Evolutionary conservation across 306 rosid genomes (phyloP), one percentile per base, ranked within the genome.

Genomic region (Cicer cuneatum): DNA sequence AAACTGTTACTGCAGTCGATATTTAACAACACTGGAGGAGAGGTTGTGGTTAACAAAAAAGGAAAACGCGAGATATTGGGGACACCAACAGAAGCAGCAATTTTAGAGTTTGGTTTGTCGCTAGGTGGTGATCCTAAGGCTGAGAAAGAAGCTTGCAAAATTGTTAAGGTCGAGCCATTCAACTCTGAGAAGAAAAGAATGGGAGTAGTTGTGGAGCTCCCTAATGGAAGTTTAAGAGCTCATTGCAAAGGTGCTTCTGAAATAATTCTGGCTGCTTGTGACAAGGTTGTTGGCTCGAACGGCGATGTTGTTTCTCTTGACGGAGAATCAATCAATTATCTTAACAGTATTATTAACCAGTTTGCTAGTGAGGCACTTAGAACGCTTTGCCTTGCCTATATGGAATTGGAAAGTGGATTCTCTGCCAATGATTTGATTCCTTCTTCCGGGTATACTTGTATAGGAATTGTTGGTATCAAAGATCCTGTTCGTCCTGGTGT

Each of bases 401-500:
- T 79, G 70, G 98, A 94, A 76, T 53, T 94, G 46, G 97, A 83
- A 73, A 75, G 16, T 3, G 93, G 89, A 43, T 87, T 87, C 74
- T 75, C 92, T 46, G 75, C 73, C 1, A 58, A 82, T 16, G 85
- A 86, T 39, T 57, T 87, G 1, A 94, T 91, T 83, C 98, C 98
- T 41, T 39, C 15, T 80, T 83, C 93, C 61, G 98, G 98, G n/a
- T 88, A 83, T 62, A 94, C 95, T 39, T 92, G 96, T 64, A 85
- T 94, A 47, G 98, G 96, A 56, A 49, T 94, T 62, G 95, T 94
- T 40, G 98, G 98, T 14, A 94, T 94, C 71, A 94, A 94, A 72
- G 98, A 94, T 83, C 97, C 98, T 47, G 97, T 94, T 73, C 97
- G 97, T 54, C 98, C 98, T 7, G 96, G 97, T 63, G 98, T 94